Evolutionary conservation across 768 basidiomycete genomes (phyloP), one percentile per base, ranked within the genome.

Genomic region (Tylopilus vinaceipallidus): DNA sequence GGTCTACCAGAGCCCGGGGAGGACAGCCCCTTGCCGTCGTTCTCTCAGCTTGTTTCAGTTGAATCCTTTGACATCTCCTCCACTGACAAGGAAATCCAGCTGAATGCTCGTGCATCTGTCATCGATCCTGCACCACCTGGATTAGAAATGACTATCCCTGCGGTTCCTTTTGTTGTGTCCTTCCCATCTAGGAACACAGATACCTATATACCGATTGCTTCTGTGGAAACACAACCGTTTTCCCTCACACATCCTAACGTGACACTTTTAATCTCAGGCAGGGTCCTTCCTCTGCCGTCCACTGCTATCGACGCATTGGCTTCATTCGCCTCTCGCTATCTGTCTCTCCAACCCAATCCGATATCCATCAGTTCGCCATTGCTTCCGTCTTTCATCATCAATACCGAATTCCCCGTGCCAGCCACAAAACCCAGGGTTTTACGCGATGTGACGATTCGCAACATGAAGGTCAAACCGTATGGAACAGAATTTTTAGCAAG

Each of bases 391-490:
- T 60, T 84, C 23, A 56, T 81, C 10, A 59, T 76, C 23, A 52
- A 67, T 40, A 71, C 79, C 16, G 65, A 71, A 1, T 91, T 92
- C 58, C 91, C 90, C 3, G 77, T 79, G 1, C 86, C 85, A 1
- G 64, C 73, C 39, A 81, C 82, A 5, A 76, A 74, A 22, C 89
- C 91, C 2, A 72, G 78, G 23, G 70, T 93, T 30, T 73, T 93
- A 13, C 79, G 79, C 12, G 73, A 88, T 54, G 83, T 92, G 36
- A 86, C 86, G 3, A 84, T 92, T 52, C 75, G 74, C 36, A 76
- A 87, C 59, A 91, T 92, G 90, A 80, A 78, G 58, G 75, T 91
- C 49, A 80, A 74, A 52, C 75, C 85, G 0, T 36, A 54, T 6
- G 74, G 74, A 37, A 58, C 56, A 12, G 62, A 53, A 7, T 76